Conservation (phyloP, 2,329 filamentous ascomycete genomes). For the Phialophora tarda region DNA sequence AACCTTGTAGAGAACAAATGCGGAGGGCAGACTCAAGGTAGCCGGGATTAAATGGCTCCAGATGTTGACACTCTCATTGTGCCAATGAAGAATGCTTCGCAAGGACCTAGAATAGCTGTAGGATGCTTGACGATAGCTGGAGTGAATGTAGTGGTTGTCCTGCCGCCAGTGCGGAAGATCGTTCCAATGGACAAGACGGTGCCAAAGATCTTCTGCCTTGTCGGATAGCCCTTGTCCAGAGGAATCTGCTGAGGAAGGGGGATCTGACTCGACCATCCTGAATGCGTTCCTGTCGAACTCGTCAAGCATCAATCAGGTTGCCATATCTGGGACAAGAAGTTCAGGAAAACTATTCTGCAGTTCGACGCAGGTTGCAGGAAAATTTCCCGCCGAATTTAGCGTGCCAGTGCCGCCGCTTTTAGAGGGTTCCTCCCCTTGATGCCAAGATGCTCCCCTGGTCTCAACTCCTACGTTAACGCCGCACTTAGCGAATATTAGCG, state of each 20-base stretch:
- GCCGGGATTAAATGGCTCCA: slow-evolving; percentile 74
- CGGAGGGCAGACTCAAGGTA: slow-evolving; percentile 47
- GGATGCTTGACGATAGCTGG: slow-evolving; percentile 68
- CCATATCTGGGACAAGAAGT: not conserved
- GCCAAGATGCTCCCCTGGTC: no score
- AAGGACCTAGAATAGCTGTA: slow-evolving; percentile 65
- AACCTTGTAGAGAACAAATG: slow-evolving; percentile 61
- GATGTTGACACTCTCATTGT: slow-evolving; percentile 75
- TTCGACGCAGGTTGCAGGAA: no score
- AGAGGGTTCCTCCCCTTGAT: no score
- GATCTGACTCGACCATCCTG: not conserved
- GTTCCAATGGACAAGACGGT: slow-evolving; percentile 51
- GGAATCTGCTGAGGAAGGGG: not conserved
- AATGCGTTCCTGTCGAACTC: not conserved
- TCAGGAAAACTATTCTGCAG: not conserved
- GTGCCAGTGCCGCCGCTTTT: no score
- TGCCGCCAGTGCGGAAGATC: slow-evolving; percentile 60
- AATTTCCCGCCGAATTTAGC: no score
- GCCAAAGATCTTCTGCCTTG: slow-evolving; percentile 42
- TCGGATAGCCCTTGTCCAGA: slow-evolving; percentile 16
- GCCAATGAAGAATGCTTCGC: slow-evolving; percentile 64
- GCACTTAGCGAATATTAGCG: no score
- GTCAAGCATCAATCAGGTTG: not conserved
- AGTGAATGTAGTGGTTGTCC: slow-evolving; percentile 73
- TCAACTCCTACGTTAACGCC: no score